These are phyloP conservation scores for Cyclostephanos invisitatus DNA, from an alignment of 108 stramenopile species.

Conservation along the genomic window DNA sequence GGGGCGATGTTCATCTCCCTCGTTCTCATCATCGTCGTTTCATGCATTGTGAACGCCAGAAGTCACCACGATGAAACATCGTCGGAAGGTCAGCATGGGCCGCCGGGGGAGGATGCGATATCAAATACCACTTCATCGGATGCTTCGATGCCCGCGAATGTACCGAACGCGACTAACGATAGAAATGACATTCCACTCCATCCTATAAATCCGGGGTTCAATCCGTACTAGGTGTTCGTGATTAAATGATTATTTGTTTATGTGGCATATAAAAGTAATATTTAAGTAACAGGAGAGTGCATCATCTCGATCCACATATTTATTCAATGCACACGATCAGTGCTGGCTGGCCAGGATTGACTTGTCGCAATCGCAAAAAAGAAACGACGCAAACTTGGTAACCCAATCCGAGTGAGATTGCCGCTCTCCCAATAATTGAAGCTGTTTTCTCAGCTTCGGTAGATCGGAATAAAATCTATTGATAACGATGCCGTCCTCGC, in stretches of 20 bases:
- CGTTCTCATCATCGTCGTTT: neutral
- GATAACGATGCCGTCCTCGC: neutral
- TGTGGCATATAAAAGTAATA: neutral
- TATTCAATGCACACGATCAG: neutral
- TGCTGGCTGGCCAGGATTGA: neutral
- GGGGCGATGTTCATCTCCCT: neutral
- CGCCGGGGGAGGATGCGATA: neutral
- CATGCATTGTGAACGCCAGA: neutral
- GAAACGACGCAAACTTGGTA: neutral
- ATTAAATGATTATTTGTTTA: neutral
- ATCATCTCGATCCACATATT: no score
- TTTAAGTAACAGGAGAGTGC: no score
- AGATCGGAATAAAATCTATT: slow-evolving; percentile 4
- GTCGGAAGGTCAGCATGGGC: neutral
- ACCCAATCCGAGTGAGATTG: neutral
- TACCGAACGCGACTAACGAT: neutral
- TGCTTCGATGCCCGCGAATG: neutral
- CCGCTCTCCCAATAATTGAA: neutral
- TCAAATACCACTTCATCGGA: neutral
- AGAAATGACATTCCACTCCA: neutral
- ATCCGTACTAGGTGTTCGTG: neutral
- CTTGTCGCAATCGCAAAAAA: neutral
- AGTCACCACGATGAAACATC: neutral
- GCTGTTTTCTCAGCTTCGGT: neutral
- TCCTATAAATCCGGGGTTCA: neutral